A percentile compares a stretch with the other conserved stretches of the same genome.
phyloP scores from a whole-genome alignment of 148 eudicot genomes.

The Rhododendron mucronatum region DNA sequence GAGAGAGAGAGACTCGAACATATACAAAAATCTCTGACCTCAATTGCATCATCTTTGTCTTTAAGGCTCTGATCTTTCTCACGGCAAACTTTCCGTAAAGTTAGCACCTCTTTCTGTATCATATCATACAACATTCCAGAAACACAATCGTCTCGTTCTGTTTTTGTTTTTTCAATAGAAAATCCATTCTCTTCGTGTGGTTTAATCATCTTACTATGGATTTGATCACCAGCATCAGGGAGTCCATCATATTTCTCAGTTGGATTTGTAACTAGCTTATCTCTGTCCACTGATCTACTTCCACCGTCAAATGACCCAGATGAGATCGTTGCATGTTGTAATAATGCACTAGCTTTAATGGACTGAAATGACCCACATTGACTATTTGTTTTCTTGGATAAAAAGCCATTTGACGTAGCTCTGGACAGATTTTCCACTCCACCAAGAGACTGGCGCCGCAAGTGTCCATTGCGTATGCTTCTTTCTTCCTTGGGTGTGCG shows the following conservation, averaged over 20 bases:
- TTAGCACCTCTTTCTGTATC: conserved; percentile 85
- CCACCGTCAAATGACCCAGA: conserved; percentile 58
- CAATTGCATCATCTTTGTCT: conserved; percentile 82
- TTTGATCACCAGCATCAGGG: conserved; percentile 22
- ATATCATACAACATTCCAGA: conserved; percentile 83
- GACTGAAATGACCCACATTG: conserved; percentile 36
- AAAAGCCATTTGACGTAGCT: conserved; percentile 53
- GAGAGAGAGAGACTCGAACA: conserved; percentile 5
- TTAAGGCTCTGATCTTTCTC: conserved; percentile 84
- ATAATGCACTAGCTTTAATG: conserved; percentile 29
- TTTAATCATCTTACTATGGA: conserved; percentile 14
- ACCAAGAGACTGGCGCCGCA: conserved; percentile 76
- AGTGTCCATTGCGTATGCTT: conserved; percentile 50
- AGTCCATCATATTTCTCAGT: conserved; percentile 18
- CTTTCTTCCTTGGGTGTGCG: conserved; percentile 45
- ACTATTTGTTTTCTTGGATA: conserved; percentile 46
- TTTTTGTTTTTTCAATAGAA: conserved; percentile 26
- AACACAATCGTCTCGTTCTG: conserved; percentile 57
- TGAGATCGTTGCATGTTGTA: conserved; percentile 42
- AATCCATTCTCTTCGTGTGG: conserved; percentile 27
- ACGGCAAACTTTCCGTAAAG: conserved; percentile 66
- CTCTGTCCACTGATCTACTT: conserved; percentile 32
- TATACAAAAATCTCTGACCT: conserved; percentile 41
- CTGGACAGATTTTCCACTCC: conserved; percentile 62
- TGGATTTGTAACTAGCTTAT: conserved; percentile 19